These are phyloP conservation scores for Aristolochia contorta DNA, from an alignment of 164 flowering plant genomes.

Conservation along the genomic window DNA sequence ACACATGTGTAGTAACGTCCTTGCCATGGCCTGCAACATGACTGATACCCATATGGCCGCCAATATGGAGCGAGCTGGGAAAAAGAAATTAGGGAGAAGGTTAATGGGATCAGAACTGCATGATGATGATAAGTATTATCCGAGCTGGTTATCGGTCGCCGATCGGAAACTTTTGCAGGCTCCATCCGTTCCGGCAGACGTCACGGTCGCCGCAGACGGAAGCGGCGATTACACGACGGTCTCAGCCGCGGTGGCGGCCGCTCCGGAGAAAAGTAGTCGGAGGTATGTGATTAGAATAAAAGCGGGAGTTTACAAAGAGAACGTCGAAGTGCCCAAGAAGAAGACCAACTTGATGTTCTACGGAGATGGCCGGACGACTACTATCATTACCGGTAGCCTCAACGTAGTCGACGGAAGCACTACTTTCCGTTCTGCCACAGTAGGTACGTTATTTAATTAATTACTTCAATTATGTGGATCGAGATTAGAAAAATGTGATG, in stretches of 20 bases:
- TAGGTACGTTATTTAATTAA: constrained; percentile 80
- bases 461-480: too few relatives aligned
- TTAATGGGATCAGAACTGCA: constrained; percentile 13
- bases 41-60: constrained; percentile 50
- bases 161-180: constrained; percentile 63
- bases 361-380: constrained; percentile 71
- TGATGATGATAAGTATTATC: constrained; percentile 39
- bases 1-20: constrained; percentile 58
- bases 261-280: constrained; percentile 51
- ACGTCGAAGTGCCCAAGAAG: constrained; percentile 70
- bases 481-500: too few relatives aligned
- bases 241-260: constrained; percentile 70
- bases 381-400: constrained; percentile 69
- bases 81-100: constrained; percentile 4
- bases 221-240: constrained; percentile 68
- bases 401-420: constrained; percentile 85
- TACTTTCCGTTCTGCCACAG: constrained; percentile 91
- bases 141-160: constrained; percentile 65
- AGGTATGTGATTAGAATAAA: constrained; percentile 70
- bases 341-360: constrained; percentile 72
- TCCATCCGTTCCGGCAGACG: constrained; percentile 39
- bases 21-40: constrained; percentile 83
- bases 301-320: constrained; percentile 78
- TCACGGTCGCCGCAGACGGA: constrained; percentile 85
- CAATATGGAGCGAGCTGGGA: constrained; percentile 11